Evolutionary conservation across 108 stramenopile species (phyloP), one percentile per base, ranked within the genome.

Genomic region (Nitzschia putrida): DNA sequence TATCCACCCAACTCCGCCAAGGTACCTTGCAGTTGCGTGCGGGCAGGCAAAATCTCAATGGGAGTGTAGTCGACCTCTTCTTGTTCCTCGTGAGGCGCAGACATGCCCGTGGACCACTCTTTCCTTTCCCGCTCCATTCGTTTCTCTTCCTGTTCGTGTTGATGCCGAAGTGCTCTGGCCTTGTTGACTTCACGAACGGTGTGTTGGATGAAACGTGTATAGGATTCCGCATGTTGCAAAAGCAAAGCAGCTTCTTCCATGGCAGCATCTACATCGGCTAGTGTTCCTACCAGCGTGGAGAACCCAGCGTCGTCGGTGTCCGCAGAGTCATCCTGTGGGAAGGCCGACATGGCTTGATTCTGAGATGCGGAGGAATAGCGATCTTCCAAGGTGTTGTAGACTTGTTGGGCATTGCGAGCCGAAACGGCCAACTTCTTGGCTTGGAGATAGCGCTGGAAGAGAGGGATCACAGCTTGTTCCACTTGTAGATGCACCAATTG

Each of bases 181-280:
- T 88, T 87, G 60, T 83, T 80, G 51, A 91, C 85, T 69, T 94
- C 91, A 21, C 77, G 69, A 21, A 85, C 86, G 8, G 91, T 83
- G 73, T 94, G 91, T 18, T 83, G 81, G 34, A 96, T 72, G 71
- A 96, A 96, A 20, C 95, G 79, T 63, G 87, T 86, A 73, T 94
- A 96, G 44, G 90, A 90, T 87, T 96, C 95, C 20, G 92, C 90
- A 73, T 94, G 92, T 74, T 96, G 95, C 79, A 95, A 74, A 37
- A 91, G 71, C 52, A 93, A 61, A 14, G 93, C 95, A 41, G 86
- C 83, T 82, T 95, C 95, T 66, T 96, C 93, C 89, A 96, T 80
- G 23, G 88, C 76, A 8, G 85, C 88, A 69, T 96, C 92, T 41
- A 93, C 87, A 77, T 97, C 88, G n/a, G 83, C 78, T 54, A 94